A percentile compares a stretch with the other conserved stretches of the same genome.
phyloP scores from a whole-genome alignment of 768 basidiomycete genomes.

The Porphyrellus cyaneotinctus region DNA sequence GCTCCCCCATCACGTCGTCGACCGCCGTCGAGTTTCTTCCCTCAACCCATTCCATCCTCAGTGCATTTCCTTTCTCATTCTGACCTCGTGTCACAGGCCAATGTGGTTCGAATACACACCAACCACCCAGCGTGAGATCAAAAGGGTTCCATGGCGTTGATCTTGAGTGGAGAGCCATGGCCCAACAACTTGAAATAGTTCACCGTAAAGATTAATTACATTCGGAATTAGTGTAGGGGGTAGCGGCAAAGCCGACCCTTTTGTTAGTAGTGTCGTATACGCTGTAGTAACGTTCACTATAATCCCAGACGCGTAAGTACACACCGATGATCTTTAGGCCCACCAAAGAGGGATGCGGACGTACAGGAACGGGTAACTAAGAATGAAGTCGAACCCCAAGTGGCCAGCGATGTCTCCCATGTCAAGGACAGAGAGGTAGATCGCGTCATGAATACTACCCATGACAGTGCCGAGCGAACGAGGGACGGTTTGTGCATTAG shows the following conservation, averaged over 20 bases:
- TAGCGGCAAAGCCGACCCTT: constrained; percentile 40
- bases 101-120: too few species aligned
- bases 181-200: too few species aligned
- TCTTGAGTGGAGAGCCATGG: too few species aligned
- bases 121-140: too few species aligned
- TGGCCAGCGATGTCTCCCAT: neutral
- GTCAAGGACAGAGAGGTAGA: constrained; percentile 30
- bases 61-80: too few species aligned
- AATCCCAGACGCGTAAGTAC: neutral
- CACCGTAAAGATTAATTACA: neutral
- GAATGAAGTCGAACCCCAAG: constrained; percentile 19
- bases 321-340: neutral
- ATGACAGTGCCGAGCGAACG: constrained; percentile 22
- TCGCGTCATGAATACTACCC: constrained; percentile 16
- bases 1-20: too few species aligned
- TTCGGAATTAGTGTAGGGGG: constrained; percentile 27
- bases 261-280: constrained; percentile 39
- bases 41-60: too few species aligned
- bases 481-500: constrained; percentile 35
- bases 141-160: too few species aligned
- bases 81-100: too few species aligned
- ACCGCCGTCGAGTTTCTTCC: too few species aligned
- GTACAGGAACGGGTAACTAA: constrained; percentile 17
- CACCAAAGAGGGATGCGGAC: neutral
- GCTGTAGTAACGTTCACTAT: constrained; percentile 41